These are phyloP conservation scores for Talinum fruticosum DNA, from an alignment of 148 eudicot genomes.

Conservation along the genomic window DNA sequence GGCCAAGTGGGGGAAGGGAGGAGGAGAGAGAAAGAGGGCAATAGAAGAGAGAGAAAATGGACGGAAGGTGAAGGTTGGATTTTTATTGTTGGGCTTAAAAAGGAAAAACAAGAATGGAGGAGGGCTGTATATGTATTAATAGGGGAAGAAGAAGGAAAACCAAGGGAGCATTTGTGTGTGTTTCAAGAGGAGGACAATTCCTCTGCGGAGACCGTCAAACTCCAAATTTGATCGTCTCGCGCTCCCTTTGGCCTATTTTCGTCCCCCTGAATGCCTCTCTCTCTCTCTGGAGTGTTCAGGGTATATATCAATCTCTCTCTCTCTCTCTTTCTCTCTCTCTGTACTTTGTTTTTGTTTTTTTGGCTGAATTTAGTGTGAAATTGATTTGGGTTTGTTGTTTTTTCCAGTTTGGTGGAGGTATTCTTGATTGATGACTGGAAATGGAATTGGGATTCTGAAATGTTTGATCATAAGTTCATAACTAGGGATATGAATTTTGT, in stretches of 20 bases:
- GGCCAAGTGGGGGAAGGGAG: too few species aligned
- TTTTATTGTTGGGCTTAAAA: not conserved
- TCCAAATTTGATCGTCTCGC: slow-evolving; percentile 29
- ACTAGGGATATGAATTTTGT: not conserved
- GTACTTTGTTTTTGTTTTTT: not conserved
- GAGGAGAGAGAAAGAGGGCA: too few species aligned
- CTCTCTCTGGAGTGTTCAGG: slow-evolving; percentile 54
- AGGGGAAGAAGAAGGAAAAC: not conserved
- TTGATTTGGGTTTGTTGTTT: not conserved
- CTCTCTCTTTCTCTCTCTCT: not conserved
- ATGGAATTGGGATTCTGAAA: not conserved
- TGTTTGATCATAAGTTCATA: not conserved
- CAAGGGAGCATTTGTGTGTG: slow-evolving; percentile 1
- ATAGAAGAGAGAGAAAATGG: slow-evolving; percentile 1
- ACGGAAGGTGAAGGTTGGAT: not conserved
- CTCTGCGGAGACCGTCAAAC: slow-evolving; percentile 19
- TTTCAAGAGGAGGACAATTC: slow-evolving; percentile 2
- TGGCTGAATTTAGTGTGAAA: not conserved
- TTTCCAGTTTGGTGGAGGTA: not conserved
- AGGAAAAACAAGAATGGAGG: not conserved
- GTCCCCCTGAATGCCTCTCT: slow-evolving; percentile 87
- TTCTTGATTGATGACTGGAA: not conserved
- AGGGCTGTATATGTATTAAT: not conserved
- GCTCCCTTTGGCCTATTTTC: slow-evolving; percentile 50
- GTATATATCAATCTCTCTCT: slow-evolving; percentile 26